Evolutionary conservation across 2,329 filamentous ascomycete genomes (phyloP).

Genomic region (Zymoseptoria pseudotritici): DNA sequence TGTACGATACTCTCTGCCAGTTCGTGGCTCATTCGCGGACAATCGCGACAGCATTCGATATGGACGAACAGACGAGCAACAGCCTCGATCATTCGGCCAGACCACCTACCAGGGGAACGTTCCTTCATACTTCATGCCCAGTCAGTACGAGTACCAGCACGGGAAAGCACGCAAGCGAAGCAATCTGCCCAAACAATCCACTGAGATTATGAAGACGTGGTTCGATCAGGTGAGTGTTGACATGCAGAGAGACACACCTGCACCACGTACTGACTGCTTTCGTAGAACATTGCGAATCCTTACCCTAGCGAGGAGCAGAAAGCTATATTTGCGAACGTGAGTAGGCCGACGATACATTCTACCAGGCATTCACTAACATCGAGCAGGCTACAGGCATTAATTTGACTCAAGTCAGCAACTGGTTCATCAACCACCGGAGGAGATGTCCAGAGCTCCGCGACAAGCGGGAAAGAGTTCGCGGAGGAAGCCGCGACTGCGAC

Average conservation of each 20-base stretch:
- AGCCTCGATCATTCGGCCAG: conserved; percentile 10
- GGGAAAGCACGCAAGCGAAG: conserved; percentile 32
- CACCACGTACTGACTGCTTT: neutral
- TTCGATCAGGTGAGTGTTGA: conserved; percentile 26
- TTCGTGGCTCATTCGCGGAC: conserved; percentile 10
- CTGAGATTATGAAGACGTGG: conserved; percentile 35
- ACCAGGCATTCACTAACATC: no score
- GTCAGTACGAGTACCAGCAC: conserved; percentile 31
- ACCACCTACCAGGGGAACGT: conserved; percentile 16
- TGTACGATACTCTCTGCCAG: conserved; percentile 5
- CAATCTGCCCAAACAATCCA: conserved; percentile 33
- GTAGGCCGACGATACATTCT: conserved; percentile 4
- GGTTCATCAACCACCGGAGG: conserved; percentile 34
- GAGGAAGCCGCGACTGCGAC: conserved; percentile 4
- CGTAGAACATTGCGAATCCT: conserved; percentile 31
- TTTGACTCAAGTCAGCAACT: conserved; percentile 35
- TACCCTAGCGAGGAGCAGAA: conserved; percentile 35
- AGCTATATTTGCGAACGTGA: conserved; percentile 28
- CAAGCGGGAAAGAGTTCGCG: conserved; percentile 27
- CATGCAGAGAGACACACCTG: neutral
- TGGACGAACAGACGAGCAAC: conserved; percentile 12
- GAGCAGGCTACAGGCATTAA: conserved; percentile 30
- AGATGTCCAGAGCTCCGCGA: conserved; percentile 32
- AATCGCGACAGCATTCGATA: conserved; percentile 12
- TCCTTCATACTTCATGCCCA: conserved; percentile 27